Base-by-base conservation (phyloP, 768 basidiomycete species). In the Chalciporus piperatus region DNA sequence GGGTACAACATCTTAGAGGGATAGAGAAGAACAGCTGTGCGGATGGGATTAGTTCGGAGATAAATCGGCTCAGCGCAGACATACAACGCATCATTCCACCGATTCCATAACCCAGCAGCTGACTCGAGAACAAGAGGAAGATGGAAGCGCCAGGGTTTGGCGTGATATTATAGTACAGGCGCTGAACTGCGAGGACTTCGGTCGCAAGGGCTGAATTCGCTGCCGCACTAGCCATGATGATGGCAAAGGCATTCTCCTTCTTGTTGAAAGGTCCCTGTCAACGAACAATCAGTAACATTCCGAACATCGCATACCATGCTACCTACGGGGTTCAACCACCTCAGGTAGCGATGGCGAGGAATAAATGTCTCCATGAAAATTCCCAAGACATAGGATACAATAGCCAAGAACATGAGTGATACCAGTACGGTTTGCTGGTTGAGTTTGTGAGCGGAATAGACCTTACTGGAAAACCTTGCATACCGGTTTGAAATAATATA, bases 401-500 rank as follows among this genome's bases (percentile, higher is more conserved):
- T 68, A 17, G 75, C 77, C 25, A 82, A 67, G 60, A 82, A 80
- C 78, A 82, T 78, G 2, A 73, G 69, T 10, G 79, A 81, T 2
- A 82, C 77, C 7, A 69, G 28, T 19, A 82, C 72, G 0, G 77
- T 80, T 79, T 81, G 79, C 79, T 81, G 41, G 9, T n/a, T 32
- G 47, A 20, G 6, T 37, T 16, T n/a, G 27, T 47, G 0, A 48
- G 12, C 16, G 11, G 41, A 14, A 45, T 67, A 32, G 10, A 27
- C 19, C 37, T 9, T 9, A 27, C 10, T 13, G 9, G n/a, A 45
- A 16, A 11, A 8, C 8, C 12, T 23, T 10, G 45, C 60, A 44
- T 54, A 78, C 80, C 10, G 79, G 79, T 62, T 82, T 82, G 66
- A 80, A 82, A 59, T 82, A 82, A 59, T 81, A 82, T 41, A 82